Evolutionary conservation across 345 rosid genomes (phyloP).

Genomic region (Ricinus communis): DNA sequence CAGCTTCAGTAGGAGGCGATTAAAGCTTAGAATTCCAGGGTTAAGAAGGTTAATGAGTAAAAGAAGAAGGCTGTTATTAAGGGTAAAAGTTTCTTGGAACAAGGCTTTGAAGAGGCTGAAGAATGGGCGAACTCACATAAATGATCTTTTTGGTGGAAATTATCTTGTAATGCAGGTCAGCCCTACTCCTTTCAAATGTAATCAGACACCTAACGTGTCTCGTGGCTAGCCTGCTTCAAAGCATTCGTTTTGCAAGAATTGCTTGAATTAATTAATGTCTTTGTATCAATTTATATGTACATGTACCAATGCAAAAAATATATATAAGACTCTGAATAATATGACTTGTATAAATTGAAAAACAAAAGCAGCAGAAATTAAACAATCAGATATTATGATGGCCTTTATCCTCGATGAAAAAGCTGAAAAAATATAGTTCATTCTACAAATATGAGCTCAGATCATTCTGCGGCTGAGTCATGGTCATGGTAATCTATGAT

Average conservation of each 20-base stretch:
- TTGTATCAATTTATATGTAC: too few species aligned
- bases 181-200: conserved; percentile 14
- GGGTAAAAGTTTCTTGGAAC: conserved; percentile 22
- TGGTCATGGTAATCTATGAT: too few species aligned
- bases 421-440: too few species aligned
- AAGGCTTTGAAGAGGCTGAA: conserved; percentile 39
- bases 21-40: conserved; percentile 22
- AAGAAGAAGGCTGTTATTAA: conserved; percentile 19
- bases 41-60: conserved; percentile 29
- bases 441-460: too few species aligned
- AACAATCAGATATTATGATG: too few species aligned
- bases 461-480: too few species aligned
- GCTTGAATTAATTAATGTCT: too few species aligned
- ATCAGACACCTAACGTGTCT: not conserved
- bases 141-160: conserved; percentile 44
- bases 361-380: too few species aligned
- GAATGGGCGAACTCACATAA: conserved; percentile 35
- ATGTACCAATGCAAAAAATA: too few species aligned
- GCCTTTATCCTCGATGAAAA: too few species aligned
- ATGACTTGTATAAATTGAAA: too few species aligned
- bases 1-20: conserved; percentile 14
- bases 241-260: not conserved
- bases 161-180: conserved; percentile 26
- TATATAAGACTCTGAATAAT: too few species aligned
- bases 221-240: not conserved